These are phyloP conservation scores for Podaxis pistillaris DNA, from an alignment of 768 basidiomycete genomes.

Conservation along the genomic window DNA sequence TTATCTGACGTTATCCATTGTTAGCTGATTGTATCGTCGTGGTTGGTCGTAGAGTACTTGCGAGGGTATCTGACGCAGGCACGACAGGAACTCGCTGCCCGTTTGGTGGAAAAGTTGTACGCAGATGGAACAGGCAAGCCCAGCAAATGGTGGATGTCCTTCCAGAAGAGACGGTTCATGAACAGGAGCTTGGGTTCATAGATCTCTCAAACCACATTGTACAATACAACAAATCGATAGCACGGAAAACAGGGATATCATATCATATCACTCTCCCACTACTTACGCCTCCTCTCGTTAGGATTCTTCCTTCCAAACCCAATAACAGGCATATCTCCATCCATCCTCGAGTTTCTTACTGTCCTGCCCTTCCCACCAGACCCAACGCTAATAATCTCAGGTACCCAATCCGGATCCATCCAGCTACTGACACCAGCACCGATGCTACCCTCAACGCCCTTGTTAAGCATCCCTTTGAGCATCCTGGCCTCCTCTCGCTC, in stretches of 20 bases:
- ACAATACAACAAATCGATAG: constrained; percentile 7
- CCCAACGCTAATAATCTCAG: constrained; percentile 69
- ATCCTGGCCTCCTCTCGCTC: constrained; percentile 79
- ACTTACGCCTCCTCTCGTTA: constrained; percentile 72
- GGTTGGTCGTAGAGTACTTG: constrained; percentile 63
- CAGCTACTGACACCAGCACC: constrained; percentile 68
- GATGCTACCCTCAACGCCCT: constrained; percentile 44
- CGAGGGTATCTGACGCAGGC: constrained; percentile 91
- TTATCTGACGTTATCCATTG: constrained; percentile 8
- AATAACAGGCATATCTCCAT: constrained; percentile 76
- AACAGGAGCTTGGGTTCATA: constrained; percentile 81
- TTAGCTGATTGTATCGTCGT: constrained; percentile 7
- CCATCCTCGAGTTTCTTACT: constrained; percentile 46
- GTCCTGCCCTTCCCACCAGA: constrained; percentile 71
- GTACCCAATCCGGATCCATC: constrained; percentile 96
- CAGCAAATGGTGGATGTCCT: constrained; percentile 99
- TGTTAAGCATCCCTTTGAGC: constrained; percentile 57
- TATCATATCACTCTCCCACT: constrained; percentile 20
- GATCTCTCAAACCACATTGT: not conserved
- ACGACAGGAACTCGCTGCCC: constrained; percentile 85
- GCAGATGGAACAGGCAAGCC: constrained; percentile 92
- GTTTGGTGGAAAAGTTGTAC: constrained; percentile 86
- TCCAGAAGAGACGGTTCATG: constrained; percentile 97
- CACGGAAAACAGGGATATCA: not conserved
- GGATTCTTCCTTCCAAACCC: constrained; percentile 90